Evolutionary conservation across 164 flowering plant species (phyloP).

Genomic region (Kingdonia uniflora): DNA sequence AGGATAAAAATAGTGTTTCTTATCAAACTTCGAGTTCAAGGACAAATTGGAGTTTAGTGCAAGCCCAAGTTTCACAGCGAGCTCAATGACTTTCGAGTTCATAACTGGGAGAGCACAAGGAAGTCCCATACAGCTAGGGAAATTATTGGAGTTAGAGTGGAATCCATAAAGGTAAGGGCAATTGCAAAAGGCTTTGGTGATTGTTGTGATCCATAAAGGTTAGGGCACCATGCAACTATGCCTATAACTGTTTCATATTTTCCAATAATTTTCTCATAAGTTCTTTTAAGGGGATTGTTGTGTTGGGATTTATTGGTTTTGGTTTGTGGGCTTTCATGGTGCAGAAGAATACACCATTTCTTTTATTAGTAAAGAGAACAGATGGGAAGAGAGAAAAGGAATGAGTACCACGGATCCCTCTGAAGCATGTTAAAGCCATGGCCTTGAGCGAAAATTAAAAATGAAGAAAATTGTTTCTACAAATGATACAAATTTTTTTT

Average conservation of each 20-base stretch:
- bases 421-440: slow-evolving; percentile 57
- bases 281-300: slow-evolving; percentile 12
- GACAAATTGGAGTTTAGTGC: slow-evolving; percentile 73
- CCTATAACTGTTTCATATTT: slow-evolving; percentile 84
- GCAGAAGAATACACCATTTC: slow-evolving; percentile 27
- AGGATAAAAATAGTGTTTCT: slow-evolving; percentile 92
- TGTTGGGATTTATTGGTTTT: slow-evolving; percentile 9
- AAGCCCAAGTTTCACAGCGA: slow-evolving; percentile 67
- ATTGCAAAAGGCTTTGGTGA: too few species aligned
- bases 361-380: slow-evolving; percentile 26
- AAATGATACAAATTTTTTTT: too few species aligned
- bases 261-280: slow-evolving; percentile 24
- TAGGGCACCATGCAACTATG: too few species aligned
- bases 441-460: neutral
- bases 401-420: slow-evolving; percentile 31
- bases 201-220: too few species aligned
- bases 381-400: slow-evolving; percentile 28
- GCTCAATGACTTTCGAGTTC: slow-evolving; percentile 83
- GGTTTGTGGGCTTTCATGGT: slow-evolving; percentile 29
- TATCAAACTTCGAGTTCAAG: slow-evolving; percentile 74
- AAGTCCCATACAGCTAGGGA: slow-evolving; percentile 82
- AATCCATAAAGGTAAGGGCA: too few species aligned
- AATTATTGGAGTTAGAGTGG: slow-evolving; percentile 75
- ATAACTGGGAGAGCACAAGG: slow-evolving; percentile 89
- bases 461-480: neutral